Evolutionary conservation across 345 rosid genomes (phyloP).

Genomic region (Ricinus communis): DNA sequence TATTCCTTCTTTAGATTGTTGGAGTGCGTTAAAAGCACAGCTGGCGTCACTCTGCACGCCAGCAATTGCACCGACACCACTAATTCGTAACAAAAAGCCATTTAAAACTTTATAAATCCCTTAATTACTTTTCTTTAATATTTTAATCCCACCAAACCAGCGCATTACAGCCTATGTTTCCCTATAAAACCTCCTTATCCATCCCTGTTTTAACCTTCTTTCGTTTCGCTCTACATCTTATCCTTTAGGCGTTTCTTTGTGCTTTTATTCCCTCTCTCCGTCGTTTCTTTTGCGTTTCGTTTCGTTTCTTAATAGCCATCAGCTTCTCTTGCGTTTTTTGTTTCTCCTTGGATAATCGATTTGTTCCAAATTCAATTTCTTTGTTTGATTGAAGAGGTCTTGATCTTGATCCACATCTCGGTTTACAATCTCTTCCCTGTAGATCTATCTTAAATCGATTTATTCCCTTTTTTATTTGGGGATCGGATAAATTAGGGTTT

Average conservation of each 20-base stretch:
- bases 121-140: not conserved
- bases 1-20: not conserved
- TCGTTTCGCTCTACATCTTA: slow-evolving; percentile 2
- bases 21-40: slow-evolving; percentile 2
- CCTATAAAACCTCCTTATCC: slow-evolving; percentile 22
- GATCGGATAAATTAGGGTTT: slow-evolving; percentile 13
- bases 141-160: not conserved
- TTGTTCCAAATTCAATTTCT: not conserved
- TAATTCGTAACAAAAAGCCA: not conserved
- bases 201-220: not conserved
- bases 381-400: not conserved
- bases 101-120: not conserved
- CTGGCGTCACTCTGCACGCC: slow-evolving; percentile 47
- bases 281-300: slow-evolving; percentile 1
- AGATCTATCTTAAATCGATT: not conserved
- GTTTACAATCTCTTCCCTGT: not conserved
- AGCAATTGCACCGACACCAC: slow-evolving; percentile 34
- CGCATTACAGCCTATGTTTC: not conserved
- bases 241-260: too few relatives aligned
- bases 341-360: too few relatives aligned
- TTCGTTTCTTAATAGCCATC: slow-evolving; percentile 13
- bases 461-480: slow-evolving; percentile 9
- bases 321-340: slow-evolving; percentile 14
- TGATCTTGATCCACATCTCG: slow-evolving; percentile 34
- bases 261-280: too few relatives aligned